phyloP scores from a whole-genome alignment of 2,329 filamentous ascomycete genomes.

The Penicillium vulpinum region DNA sequence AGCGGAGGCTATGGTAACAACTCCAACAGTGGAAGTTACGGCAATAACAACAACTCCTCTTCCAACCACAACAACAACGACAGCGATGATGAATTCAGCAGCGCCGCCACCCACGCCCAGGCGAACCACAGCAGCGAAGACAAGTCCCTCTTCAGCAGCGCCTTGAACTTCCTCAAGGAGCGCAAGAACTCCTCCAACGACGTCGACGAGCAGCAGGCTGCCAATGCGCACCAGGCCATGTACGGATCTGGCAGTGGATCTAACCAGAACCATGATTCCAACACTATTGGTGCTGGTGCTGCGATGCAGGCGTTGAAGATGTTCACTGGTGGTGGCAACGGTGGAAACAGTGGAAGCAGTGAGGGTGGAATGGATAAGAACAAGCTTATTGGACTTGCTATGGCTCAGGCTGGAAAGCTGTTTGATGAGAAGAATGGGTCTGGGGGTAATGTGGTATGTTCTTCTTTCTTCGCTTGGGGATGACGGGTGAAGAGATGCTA shows the following conservation, averaged over 20 bases:
- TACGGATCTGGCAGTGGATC: conserved; percentile 55
- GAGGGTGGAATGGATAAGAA: conserved; percentile 63
- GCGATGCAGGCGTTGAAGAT: conserved; percentile 66
- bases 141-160: conserved; percentile 57
- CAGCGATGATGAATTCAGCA: conserved; percentile 53
- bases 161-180: conserved; percentile 53
- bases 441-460: conserved; percentile 54
- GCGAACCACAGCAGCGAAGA: conserved; percentile 55
- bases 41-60: background rate
- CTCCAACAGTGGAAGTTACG: no score
- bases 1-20: background rate
- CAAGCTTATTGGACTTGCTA: conserved; percentile 79
- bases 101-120: conserved; percentile 57
- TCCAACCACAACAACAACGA: conserved; percentile 46
- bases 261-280: conserved; percentile 47
- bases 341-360: conserved; percentile 22
- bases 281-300: conserved; percentile 45
- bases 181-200: conserved; percentile 52
- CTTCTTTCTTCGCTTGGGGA: background rate
- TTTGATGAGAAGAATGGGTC: conserved; percentile 61
- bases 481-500: background rate
- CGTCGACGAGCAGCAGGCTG: conserved; percentile 65
- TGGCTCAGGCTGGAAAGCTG: conserved; percentile 82
- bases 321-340: conserved; percentile 63
- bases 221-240: conserved; percentile 72